phyloP scores from a whole-genome alignment of 176 grass and related monocot species.

The Melocanna baccifera region DNA sequence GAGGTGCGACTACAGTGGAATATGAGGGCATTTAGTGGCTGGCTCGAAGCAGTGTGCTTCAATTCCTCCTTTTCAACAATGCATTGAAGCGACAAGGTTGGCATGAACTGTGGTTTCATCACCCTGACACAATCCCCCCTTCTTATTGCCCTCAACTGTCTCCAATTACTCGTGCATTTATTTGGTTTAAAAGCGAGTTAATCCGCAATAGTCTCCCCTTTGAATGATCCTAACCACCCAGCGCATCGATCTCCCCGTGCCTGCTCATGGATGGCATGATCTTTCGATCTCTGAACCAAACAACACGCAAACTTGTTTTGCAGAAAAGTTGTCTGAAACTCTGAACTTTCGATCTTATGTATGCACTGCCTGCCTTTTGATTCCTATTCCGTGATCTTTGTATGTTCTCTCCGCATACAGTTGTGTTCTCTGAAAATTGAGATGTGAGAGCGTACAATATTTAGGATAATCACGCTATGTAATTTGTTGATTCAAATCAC shows the following conservation, averaged over 20 bases:
- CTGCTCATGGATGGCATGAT: background rate
- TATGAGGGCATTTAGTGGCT: slow-evolving; percentile 26
- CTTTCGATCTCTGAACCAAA: background rate
- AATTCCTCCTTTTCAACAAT: slow-evolving; percentile 35
- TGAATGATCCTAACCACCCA: slow-evolving; percentile 71
- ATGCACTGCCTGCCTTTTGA: background rate
- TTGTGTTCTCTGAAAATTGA: background rate
- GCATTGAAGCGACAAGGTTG: slow-evolving; percentile 66
- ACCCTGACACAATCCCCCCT: slow-evolving; percentile 34
- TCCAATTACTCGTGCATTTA: slow-evolving; percentile 97
- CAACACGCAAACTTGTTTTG: slow-evolving; percentile 11
- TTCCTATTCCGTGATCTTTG: background rate
- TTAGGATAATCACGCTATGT: too few relatives aligned
- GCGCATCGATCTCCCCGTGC: slow-evolving; percentile 1
- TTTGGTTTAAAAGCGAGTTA: slow-evolving; percentile 80
- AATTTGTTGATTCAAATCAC: too few relatives aligned
- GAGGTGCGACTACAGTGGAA: slow-evolving; percentile 1
- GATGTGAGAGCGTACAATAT: too few relatives aligned
- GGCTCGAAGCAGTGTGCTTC: slow-evolving; percentile 14
- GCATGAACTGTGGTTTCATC: slow-evolving; percentile 49
- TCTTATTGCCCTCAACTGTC: slow-evolving; percentile 71
- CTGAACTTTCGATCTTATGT: background rate
- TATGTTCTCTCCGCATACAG: background rate
- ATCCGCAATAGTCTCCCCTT: slow-evolving; percentile 82
- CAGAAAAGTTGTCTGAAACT: background rate